Evolutionary conservation across 495 filamentous ascomycete species (phyloP), one percentile per base, ranked within the genome.

Genomic region (Neurospora discreta): DNA sequence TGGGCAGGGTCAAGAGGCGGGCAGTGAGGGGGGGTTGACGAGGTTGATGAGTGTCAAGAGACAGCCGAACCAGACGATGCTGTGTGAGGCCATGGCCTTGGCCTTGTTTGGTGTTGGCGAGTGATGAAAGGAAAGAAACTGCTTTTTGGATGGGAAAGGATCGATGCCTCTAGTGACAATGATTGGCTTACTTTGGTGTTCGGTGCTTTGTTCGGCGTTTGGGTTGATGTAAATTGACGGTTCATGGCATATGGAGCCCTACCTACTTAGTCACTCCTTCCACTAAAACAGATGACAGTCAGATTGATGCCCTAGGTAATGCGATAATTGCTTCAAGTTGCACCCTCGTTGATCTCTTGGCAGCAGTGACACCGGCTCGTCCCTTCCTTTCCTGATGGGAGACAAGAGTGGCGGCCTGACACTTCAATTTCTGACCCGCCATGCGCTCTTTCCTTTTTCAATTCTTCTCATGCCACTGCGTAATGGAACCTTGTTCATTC

Each of bases 61-160:
- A 43, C 26, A 65, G 26, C 78, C 78, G 2, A 75, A 68, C 13
- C 74, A 73, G 30, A 74, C 74, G 11, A 74, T 80, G 1, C 39
- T 80, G 41, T 75, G 74, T 3, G 78, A 80, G 69, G 78, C 78
- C 13, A 78, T 80, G 77, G 75, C 78, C 1, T 39, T 80, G 73
- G 78, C 78, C 0, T 23, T 80, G 67, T 80, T 80, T 60, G 71
- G 78, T 0, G 75, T 80, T 30, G 77, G 74, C 43, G 77, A 77
- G 58, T 60, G 9, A 39, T 39, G 8, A 8, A 39, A 9, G 38
- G 38, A 0, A 9, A 20, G 8, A 8, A 20, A 18, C 39, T 30
- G 44, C 9, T 39, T 58, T 44, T 60, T 60, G 9, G 52, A 9
- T 33, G 23, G 52, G 20, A 30, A 5, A 3, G 52, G 52, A 16